Conservation (phyloP, 2,329 filamentous ascomycete genomes). For the Phyllachora maydis region DNA sequence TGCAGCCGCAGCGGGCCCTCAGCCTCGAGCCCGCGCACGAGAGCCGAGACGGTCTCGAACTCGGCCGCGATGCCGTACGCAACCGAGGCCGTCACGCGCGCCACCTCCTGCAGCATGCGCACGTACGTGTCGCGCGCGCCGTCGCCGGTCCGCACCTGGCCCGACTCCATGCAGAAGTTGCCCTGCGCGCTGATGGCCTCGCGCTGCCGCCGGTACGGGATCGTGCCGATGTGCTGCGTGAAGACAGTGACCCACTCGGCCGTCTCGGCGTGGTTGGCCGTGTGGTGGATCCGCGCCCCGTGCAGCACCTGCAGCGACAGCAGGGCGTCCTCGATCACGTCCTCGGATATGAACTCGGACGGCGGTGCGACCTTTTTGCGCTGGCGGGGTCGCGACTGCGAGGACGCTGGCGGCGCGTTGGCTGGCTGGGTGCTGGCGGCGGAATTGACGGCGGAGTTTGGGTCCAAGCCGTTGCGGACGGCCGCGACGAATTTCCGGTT, state of each 20-base stretch:
- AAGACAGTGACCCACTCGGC: slow-evolving; percentile 54
- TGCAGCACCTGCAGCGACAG: slow-evolving; percentile 50
- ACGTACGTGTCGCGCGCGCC: slow-evolving; percentile 45
- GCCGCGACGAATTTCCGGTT: slow-evolving; percentile 48
- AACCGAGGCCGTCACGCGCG: slow-evolving; percentile 48
- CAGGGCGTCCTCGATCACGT: slow-evolving; percentile 48
- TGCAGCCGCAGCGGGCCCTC: slow-evolving; percentile 42
- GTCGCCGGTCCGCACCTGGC: slow-evolving; percentile 53
- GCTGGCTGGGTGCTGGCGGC: slow-evolving; percentile 1
- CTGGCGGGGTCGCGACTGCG: slow-evolving; percentile 5
- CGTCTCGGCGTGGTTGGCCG: slow-evolving; percentile 34
- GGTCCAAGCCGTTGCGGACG: slow-evolving; percentile 27
- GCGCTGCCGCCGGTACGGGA: slow-evolving; percentile 43
- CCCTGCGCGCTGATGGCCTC: slow-evolving; percentile 27
- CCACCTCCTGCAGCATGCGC: slow-evolving; percentile 58
- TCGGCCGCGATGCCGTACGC: slow-evolving; percentile 46
- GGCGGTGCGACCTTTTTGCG: slow-evolving; percentile 18
- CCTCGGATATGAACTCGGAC: slow-evolving; percentile 39
- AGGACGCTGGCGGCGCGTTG: slow-evolving; percentile 6
- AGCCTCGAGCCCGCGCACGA: slow-evolving; percentile 36
- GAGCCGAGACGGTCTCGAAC: slow-evolving; percentile 32
- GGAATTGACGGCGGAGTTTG: slow-evolving; percentile 5
- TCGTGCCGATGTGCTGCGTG: slow-evolving; percentile 59
- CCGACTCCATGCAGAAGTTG: slow-evolving; percentile 60
- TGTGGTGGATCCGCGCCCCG: slow-evolving; percentile 49